Evolutionary conservation across 2,329 filamentous ascomycete genomes (phyloP), one percentile per base, ranked within the genome.

Genomic region (Sordariomycetes sp.): DNA sequence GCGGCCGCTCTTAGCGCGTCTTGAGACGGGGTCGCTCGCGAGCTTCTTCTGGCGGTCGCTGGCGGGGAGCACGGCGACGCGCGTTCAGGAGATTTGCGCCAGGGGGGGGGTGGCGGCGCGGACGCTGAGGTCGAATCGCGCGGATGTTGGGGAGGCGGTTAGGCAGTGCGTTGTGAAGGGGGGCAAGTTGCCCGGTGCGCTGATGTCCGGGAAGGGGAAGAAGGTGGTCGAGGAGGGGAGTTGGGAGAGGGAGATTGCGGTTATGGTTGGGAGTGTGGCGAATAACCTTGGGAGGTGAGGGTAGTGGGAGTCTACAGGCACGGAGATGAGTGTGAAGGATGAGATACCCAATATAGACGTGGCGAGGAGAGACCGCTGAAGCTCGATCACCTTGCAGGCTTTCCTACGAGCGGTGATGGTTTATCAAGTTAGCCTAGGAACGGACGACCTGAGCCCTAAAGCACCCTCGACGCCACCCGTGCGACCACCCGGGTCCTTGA

Each of bases 1-100:
- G 0, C 80, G 86, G 58, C 85, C 85, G 0, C 74, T 96, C 0
- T 79, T 95, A 10, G 74, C 80, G 12, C 77, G 85, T n/a, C 80
- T 99, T 8, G 94, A 97, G 69, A 96, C 90, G 0, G 83, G 88
- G 0, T 94, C 89, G 1, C 74, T 99, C 17, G 84, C 90, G 1
- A 92, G 88, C 0, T 95, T 92, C 68, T 99, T 96, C 72, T 99
- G 94, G 90, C 81, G 94, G 56, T 88, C 87, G 10, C 80, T 97
- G 65, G 94, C 94, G 0, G 83, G 87, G 1, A 85, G 83, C 58
- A 76, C 97, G 59, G 82, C 86, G 3, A 75, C 84, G 0, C 81
- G 89, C 24, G 90, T 96, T 0, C 86, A 90, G 68, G 92, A 97
- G 62, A 89, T 97, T 52, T 70, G 95, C 58, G 83, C 80, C 60